Percentiles rank a stretch among this genome's conserved stretches.
phyloP scores from a whole-genome alignment of 2,329 filamentous ascomycete genomes.

The Catunica adiposa region DNA sequence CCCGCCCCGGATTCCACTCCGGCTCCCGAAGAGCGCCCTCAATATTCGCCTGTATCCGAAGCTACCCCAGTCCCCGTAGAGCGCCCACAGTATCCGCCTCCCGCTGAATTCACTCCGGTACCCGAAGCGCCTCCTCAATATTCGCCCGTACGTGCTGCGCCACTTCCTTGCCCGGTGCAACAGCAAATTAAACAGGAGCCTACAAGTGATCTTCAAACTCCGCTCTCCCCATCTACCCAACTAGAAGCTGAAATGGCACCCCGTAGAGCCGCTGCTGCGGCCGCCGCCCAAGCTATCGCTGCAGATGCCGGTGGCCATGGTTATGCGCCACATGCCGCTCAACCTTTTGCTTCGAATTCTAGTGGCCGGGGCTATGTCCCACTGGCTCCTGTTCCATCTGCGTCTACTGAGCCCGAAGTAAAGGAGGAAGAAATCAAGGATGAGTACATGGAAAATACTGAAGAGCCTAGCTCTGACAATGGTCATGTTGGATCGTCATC shows the following conservation, averaged over 20 bases:
- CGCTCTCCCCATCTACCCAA: background rate
- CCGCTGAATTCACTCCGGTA: too few species aligned
- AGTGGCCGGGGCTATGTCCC: too few species aligned
- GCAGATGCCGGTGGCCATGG: background rate
- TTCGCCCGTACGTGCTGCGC: too few species aligned
- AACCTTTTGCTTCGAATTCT: slow-evolving; percentile 1
- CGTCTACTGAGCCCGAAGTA: background rate
- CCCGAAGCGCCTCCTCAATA: too few species aligned
- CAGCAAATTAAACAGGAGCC: background rate
- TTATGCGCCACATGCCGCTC: slow-evolving; percentile 14
- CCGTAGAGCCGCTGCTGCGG: slow-evolving; percentile 19
- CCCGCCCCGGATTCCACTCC: slow-evolving; percentile 4
- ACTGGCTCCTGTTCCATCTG: too few species aligned
- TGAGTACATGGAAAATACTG: slow-evolving; percentile 20
- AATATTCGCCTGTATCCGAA: too few species aligned
- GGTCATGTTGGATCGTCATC: slow-evolving; percentile 11
- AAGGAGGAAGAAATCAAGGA: slow-evolving; percentile 24
- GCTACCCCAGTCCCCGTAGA: too few species aligned
- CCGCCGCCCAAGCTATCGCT: slow-evolving; percentile 15
- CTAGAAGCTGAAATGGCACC: slow-evolving; percentile 21
- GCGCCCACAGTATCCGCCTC: too few species aligned
- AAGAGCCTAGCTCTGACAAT: background rate
- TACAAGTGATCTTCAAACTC: too few species aligned
- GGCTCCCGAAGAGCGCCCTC: too few species aligned
- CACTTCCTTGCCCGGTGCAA: too few species aligned